Conservation (phyloP, 2,329 filamentous ascomycete genomes). For the Diplodia sapinea region DNA sequence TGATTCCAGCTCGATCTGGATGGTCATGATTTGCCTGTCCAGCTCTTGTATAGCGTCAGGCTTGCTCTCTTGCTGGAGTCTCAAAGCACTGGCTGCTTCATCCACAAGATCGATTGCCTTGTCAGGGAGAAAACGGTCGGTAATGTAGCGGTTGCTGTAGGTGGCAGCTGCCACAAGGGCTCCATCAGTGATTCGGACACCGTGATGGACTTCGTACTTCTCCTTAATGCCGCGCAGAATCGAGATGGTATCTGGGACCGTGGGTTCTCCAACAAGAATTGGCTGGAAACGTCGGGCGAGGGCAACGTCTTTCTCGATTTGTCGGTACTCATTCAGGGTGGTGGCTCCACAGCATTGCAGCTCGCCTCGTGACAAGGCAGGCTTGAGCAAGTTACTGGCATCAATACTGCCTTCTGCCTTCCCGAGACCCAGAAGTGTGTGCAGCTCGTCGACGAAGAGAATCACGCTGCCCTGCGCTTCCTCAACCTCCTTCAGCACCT, state of each 20-base stretch:
- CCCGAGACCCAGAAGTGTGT: conserved; percentile 87
- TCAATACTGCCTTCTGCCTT: conserved; percentile 97
- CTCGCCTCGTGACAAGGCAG: conserved; percentile 88
- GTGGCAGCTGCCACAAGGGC: conserved; percentile 90
- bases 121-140: conserved; percentile 92
- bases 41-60: conserved; percentile 92
- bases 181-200: conserved; percentile 90
- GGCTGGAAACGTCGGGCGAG: conserved; percentile 92
- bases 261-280: conserved; percentile 89
- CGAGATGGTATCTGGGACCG: conserved; percentile 89
- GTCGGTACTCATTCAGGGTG: conserved; percentile 87
- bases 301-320: conserved; percentile 95
- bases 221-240: conserved; percentile 97
- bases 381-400: conserved; percentile 92
- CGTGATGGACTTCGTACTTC: conserved; percentile 96
- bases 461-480: conserved; percentile 89
- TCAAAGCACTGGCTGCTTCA: conserved; percentile 87
- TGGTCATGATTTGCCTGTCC: conserved; percentile 94
- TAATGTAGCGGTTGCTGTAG: conserved; percentile 94
- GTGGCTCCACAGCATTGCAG: conserved; percentile 96
- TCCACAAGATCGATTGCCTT: conserved; percentile 98
- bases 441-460: conserved; percentile 92
- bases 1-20: conserved; percentile 95
- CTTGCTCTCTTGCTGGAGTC: conserved; percentile 94
- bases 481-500: conserved; percentile 88